A percentile compares a stretch with the other conserved stretches of the same genome.
These are phyloP conservation scores for Apiospora kogelbergensis DNA, from an alignment of 2,329 filamentous ascomycete species.

Conservation along the genomic window DNA sequence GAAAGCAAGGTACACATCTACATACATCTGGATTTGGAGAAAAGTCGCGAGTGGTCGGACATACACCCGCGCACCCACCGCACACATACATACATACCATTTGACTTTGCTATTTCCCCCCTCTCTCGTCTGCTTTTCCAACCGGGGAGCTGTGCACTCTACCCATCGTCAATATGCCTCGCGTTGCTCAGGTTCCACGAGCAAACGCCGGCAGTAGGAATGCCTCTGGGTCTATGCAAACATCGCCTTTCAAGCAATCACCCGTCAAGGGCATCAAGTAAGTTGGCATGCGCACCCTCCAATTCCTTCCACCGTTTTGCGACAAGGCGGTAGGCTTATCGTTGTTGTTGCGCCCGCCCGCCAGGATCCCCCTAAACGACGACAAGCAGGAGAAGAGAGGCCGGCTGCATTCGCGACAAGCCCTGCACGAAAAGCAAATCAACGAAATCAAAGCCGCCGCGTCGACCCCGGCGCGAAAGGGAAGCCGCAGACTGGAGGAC, in stretches of 20 bases:
- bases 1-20: no score
- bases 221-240: slow-evolving; percentile 45
- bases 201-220: slow-evolving; percentile 46
- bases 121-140: background rate
- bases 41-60: background rate
- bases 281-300: slow-evolving; percentile 25
- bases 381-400: slow-evolving; percentile 89
- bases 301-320: background rate
- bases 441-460: slow-evolving; percentile 85
- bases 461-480: slow-evolving; percentile 64
- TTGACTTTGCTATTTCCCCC: background rate
- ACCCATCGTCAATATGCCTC: slow-evolving; percentile 46
- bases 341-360: slow-evolving; percentile 13
- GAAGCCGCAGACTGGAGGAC: slow-evolving; percentile 58
- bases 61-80: background rate
- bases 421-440: slow-evolving; percentile 85
- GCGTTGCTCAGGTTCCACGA: slow-evolving; percentile 56
- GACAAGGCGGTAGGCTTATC: background rate
- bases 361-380: slow-evolving; percentile 92
- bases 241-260: slow-evolving; percentile 57
- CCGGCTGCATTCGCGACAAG: slow-evolving; percentile 83
- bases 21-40: background rate
- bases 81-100: slow-evolving; percentile 1
- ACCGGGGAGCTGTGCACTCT: background rate
- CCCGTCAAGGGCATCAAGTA: slow-evolving; percentile 54